Percentiles rank a stretch among this genome's conserved stretches.
phyloP scores from a whole-genome alignment of 257 asterid species.

The Echium plantagineum region DNA sequence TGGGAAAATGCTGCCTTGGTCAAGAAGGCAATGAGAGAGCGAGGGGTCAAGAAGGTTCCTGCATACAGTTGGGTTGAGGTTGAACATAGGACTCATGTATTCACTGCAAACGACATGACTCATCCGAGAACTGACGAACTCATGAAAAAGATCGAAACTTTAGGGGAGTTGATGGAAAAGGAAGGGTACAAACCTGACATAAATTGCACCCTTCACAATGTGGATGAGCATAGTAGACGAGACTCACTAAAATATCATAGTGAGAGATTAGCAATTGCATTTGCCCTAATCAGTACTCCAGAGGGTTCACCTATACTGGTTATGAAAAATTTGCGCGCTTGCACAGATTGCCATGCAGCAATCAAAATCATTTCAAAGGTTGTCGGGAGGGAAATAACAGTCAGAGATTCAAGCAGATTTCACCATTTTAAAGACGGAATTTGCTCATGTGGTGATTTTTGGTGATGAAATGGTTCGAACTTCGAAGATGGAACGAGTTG shows the following conservation, averaged over 20 bases:
- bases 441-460: conserved; percentile 79
- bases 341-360: conserved; percentile 82
- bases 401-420: conserved; percentile 79
- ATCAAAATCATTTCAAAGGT: conserved; percentile 56
- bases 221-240: conserved; percentile 40
- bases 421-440: conserved; percentile 71
- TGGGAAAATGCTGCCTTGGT: conserved; percentile 61
- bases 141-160: conserved; percentile 31
- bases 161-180: conserved; percentile 47
- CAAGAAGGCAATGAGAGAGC: conserved; percentile 74
- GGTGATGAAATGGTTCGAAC: conserved; percentile 39
- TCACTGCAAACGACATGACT: conserved; percentile 53
- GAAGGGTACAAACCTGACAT: conserved; percentile 59
- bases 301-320: conserved; percentile 61
- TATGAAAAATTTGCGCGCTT: conserved; percentile 76
- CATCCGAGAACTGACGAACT: conserved; percentile 47
- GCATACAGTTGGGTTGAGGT: conserved; percentile 89
- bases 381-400: conserved; percentile 59
- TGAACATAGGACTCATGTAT: conserved; percentile 43
- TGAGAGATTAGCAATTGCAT: conserved; percentile 70
- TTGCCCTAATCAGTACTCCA: conserved; percentile 52
- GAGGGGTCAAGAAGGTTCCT: conserved; percentile 60
- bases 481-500: no score
- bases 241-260: conserved; percentile 80
- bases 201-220: conserved; percentile 55